Evolutionary conservation across 257 asterid genomes (phyloP), one percentile per base, ranked within the genome.

Genomic region (Primulina huaijiensis): DNA sequence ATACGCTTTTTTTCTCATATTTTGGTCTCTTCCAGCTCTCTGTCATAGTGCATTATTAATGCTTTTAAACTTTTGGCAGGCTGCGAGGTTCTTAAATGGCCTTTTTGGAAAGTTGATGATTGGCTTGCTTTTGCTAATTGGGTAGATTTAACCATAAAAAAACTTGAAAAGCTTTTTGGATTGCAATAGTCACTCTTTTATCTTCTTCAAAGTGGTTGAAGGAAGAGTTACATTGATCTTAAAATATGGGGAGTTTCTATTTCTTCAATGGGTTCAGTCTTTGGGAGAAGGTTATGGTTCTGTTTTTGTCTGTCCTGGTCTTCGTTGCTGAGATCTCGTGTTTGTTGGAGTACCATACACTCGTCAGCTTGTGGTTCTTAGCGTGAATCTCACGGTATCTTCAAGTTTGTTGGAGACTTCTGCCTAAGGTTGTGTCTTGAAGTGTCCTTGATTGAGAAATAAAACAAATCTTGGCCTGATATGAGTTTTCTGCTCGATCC

Each of bases 51-150:
- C 76, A 60, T 25, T 86, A 82, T 89, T 86, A 81, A 87, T 73
- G 74, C 70, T 76, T 70, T 81, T 81, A 70, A 77, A 79, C 80
- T 88, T 89, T 83, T 89, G 93, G 84, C 90, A 87, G 96, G 93
- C 88, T 73, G 75, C 83, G 71, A 81, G 83, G 82, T 76, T 78
- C 77, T 60, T 78, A 78, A 81, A 58, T 82, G 89, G 80, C 82
- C 76, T 77, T 76, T 75, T 74, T 66, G 89, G 87, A 76, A 79
- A 76, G 88, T 77, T 77, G 83, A 84, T 86, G 83, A 71, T 78
- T 84, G 83, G 91, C 81, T 72, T 75, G 80, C 79, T 78, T 81
- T 84, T 87, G 86, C 84, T 85, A 77, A 56, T 75, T 83, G 83
- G 86, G 62, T 81, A 73, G 85, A 52, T 73, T 72, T 74, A 80